Base-by-base conservation (phyloP, 2,329 filamentous ascomycete species). In the Claviceps lovelessii region DNA sequence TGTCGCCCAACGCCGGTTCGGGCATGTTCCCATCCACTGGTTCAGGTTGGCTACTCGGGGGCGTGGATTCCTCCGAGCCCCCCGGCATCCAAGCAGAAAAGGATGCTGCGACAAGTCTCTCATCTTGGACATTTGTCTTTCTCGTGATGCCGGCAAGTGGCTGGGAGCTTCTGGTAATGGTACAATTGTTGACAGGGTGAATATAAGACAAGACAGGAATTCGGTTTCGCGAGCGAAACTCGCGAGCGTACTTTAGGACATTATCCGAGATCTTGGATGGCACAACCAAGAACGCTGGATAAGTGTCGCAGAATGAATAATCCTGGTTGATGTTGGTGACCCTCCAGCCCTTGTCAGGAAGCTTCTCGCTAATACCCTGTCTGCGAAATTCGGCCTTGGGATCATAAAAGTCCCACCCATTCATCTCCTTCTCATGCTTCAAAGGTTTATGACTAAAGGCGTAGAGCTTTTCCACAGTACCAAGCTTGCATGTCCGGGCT, bases 111-210 rank as follows among this genome's bases (percentile, higher is more conserved):
- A 98, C 84, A 5, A 98, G 80, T 63, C 90, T 89, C 71, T 98
- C 93, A 65, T 98, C 93, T 67, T 98, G 93, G 37, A 95, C 88
- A 64, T 90, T 97, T 47, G 91, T 83, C 64, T 95, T 93, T 58
- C 87, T 83, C 51, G 86, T 82, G 29, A 97, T 80, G 15, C 93
- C 93, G 1, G 91, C 86, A 55, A 91, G 76, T 0, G 93, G 93
- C 67, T 98, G 93, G 4, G 91, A 95, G 65, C 90, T 95, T 65
- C 93, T 80, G 2, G 91, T 96, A 59, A 98, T 95, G 29, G 90
- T 93, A 69, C 93, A 97, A 67, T 95, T 95, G 67, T 97, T 98
- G 63, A 96, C 77, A 0, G 89, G 88, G 68, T 98, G 93, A n/a
- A 96, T 81, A 68, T 98, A 98, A 28, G 90, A 90, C 44, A 98